These are phyloP conservation scores for Polygonum maritimum DNA, from an alignment of 148 eudicot genomes.

Conservation along the genomic window DNA sequence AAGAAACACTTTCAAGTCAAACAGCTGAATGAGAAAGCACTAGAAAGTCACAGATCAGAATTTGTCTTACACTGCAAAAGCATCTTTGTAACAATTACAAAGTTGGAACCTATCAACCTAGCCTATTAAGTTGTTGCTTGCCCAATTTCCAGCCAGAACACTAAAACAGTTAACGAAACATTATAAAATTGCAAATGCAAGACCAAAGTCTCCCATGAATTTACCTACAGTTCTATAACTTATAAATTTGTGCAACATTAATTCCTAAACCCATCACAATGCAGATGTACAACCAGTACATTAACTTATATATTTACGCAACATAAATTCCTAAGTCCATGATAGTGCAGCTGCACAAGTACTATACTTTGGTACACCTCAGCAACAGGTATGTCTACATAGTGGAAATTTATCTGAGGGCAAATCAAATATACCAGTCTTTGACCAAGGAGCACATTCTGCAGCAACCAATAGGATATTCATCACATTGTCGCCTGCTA, in stretches of 20 bases:
- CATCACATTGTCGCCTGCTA: slow-evolving; percentile 88
- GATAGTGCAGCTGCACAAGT: background rate
- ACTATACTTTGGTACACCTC: background rate
- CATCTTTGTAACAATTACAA: background rate
- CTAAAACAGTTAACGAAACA: background rate
- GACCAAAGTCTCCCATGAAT: background rate
- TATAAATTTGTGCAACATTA: background rate
- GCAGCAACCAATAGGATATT: slow-evolving; percentile 87
- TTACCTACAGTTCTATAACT: background rate
- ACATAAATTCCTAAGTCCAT: too few relatives aligned
- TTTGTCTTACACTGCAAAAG: background rate
- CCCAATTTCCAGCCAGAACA: background rate
- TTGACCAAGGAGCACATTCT: slow-evolving; percentile 74
- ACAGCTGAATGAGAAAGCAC: background rate
- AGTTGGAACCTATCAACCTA: background rate
- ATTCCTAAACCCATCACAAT: background rate
- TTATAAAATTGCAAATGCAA: background rate
- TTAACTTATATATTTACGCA: too few relatives aligned
- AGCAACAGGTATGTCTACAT: background rate
- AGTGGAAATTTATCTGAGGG: background rate
- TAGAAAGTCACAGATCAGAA: background rate
- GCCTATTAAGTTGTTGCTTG: background rate
- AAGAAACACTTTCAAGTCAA: slow-evolving; percentile 36
- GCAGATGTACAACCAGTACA: background rate
- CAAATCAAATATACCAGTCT: slow-evolving; percentile 1